Evolutionary conservation across 345 rosid genomes (phyloP).

Genomic region (Eucalyptus tenuipes): DNA sequence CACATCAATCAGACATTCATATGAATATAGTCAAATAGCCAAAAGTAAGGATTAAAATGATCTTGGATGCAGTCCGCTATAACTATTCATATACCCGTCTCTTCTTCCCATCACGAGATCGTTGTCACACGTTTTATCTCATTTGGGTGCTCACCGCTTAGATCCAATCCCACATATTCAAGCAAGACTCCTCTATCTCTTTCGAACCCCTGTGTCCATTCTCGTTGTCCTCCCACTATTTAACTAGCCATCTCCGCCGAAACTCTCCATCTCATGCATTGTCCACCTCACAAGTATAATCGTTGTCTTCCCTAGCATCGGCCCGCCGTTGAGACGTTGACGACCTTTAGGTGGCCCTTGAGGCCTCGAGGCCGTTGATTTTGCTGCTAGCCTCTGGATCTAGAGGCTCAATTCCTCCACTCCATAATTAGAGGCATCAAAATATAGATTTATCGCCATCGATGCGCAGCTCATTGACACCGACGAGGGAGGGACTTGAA

Average conservation of each 20-base stretch:
- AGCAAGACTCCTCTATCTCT: neutral
- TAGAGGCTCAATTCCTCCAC: neutral
- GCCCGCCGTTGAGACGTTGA: neutral
- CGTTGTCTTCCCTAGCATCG: neutral
- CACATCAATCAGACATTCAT: neutral
- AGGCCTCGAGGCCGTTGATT: neutral
- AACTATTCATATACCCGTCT: neutral
- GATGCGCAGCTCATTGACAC: neutral
- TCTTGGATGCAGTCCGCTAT: neutral
- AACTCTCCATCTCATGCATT: neutral
- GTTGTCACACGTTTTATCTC: neutral
- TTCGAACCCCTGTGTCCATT: neutral
- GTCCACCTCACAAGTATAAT: neutral
- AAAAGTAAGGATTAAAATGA: neutral
- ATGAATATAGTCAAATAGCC: neutral
- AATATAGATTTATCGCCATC: neutral
- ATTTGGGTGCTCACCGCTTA: neutral
- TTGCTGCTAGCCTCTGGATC: neutral
- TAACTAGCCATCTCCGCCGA: neutral
- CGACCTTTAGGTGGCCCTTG: neutral
- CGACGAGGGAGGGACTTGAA: neutral
- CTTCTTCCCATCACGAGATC: neutral
- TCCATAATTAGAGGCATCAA: neutral
- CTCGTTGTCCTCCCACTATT: neutral
- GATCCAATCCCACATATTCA: neutral